Evolutionary conservation across 2,329 filamentous ascomycete species (phyloP), one percentile per base, ranked within the genome.

Genomic region (Colletotrichum simmondsii): DNA sequence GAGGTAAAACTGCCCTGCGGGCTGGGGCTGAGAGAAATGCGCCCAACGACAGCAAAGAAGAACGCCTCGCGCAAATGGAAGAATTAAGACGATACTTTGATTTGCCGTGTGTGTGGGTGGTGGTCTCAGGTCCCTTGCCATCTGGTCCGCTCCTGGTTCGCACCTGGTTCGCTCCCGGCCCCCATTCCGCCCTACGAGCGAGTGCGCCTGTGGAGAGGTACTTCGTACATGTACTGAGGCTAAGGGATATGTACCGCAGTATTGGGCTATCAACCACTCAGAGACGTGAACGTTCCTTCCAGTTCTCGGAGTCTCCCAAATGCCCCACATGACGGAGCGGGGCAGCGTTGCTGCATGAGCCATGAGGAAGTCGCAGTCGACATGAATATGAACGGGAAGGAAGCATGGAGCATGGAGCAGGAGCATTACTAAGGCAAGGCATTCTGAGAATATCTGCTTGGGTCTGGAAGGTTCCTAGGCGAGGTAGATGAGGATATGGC

Each of bases 41-140:
- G 70, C 72, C 72, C 69, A 74, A 64, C 68, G 35, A 56, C 22
- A 37, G 46, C 57, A 63, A n/a, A 42, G 22, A 11, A 71, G 63
- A 71, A 68, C 57, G 62, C 68, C 72, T 72, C 70, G 72, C 30
- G 60, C 12, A 65, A 74, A 30, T 74, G 71, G 67, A 71, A 71
- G 52, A 58, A 68, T 35, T 56, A 52, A n/a, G 42, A 37, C 19
- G 37, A 62, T 63, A 68, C 65, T 53, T 72, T 37, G 28, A 53
- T 58, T 26, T 56, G 4, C 30, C 3, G 22, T 46, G 32, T 10
- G 37, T 4, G 22, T 24, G 22, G 56, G 42, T 46, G 42, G 58
- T 28, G 26, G 54, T 59, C 42, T 63, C 59, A 62, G 59, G 58
- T 69, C 30, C 46, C 53, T 37, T 22, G 26, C 16, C 57, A 72